Percentiles rank a stretch among this genome's conserved stretches.
Conservation (phyloP, 768 basidiomycete species). For the Kwoniella shandongensis region DNA sequence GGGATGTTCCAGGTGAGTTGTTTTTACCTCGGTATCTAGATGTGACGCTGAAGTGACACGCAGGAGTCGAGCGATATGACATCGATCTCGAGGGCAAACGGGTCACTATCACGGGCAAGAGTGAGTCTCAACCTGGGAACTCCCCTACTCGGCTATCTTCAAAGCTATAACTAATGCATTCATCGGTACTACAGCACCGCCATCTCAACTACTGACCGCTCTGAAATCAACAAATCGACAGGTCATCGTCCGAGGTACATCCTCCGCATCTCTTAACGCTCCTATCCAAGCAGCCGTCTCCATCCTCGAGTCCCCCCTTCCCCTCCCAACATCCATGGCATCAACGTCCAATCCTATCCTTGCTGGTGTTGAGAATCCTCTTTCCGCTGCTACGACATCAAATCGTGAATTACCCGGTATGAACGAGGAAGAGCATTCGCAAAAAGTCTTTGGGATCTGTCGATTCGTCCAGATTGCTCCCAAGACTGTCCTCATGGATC, state of each 20-base stretch:
- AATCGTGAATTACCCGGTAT: conserved; percentile 29
- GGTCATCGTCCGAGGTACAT: conserved; percentile 48
- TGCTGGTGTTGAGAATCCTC: conserved; percentile 20
- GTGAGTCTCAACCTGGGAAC: conserved; percentile 21
- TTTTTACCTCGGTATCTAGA: background rate
- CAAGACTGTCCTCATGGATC: conserved; percentile 45
- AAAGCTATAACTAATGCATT: background rate
- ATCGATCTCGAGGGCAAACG: conserved; percentile 51
- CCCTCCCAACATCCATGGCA: conserved; percentile 36
- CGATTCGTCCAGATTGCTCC: conserved; percentile 52
- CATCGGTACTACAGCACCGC: conserved; percentile 33
- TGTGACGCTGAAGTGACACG: background rate
- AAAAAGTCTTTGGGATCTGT: conserved; percentile 53
- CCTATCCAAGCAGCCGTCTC: conserved; percentile 46
- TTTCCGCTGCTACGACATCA: background rate
- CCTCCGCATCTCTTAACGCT: conserved; percentile 26
- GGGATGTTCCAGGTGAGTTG: conserved; percentile 29
- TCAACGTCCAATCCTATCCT: conserved; percentile 33
- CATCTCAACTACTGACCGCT: conserved; percentile 41
- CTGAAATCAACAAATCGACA: conserved; percentile 47
- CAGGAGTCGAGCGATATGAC: conserved; percentile 50
- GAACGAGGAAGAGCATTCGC: conserved; percentile 43
- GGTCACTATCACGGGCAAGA: conserved; percentile 49
- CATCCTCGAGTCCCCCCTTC: conserved; percentile 52
- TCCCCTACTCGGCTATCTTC: background rate